Base-by-base conservation (phyloP, 169 alveolate species). In the Cryptosporidium meleagridis region DNA sequence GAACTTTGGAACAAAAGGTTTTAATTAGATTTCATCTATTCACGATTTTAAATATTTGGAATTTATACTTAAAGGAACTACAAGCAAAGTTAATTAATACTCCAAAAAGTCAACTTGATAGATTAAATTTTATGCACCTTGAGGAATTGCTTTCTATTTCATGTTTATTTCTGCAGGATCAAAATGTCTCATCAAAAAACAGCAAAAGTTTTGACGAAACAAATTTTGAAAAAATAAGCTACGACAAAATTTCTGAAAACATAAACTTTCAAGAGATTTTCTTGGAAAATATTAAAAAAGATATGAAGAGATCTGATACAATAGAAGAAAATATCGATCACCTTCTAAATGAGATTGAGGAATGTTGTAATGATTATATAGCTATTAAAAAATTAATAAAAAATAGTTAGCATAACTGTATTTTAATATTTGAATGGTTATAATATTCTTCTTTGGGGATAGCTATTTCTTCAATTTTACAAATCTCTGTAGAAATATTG, bases 261-360 rank as follows among this genome's bases (percentile, higher is more conserved):
- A 23, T 6, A 1, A 26, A 44, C n/a, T 61, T 80, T 39, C 39
- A 80, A 39, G 69, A 62, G 35, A 41, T 65, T 23, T 29, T 80
- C 23, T 26, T 29, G 16, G 70, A 51, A 10, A 26, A 31, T 29
- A 37, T 80, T 14, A 31, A 18, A 31, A 29, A 41, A 44, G 89
- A 80, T 45, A 80, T 80, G 89, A 67, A 45, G 51, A 80, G 68
- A 44, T 62, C 75, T 2, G 89, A 80, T 45, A 80, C 75, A 45
- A 31, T 80, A 10, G 89, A 80, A 62, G 89, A 80, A 35, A 80
- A 80, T 80, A 80, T 80, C 44, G 29, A 65, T 1, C 26, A 80
- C 23, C 33, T 80, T 33, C 23, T 44, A 33, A 21, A 21, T 26
- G 89, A 80, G 37, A 61, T 80, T 21, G 26, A 65, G 12, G 73